Evolutionary conservation across 148 eudicot genomes (phyloP), one percentile per base, ranked within the genome.

Genomic region (Rheum nobile): DNA sequence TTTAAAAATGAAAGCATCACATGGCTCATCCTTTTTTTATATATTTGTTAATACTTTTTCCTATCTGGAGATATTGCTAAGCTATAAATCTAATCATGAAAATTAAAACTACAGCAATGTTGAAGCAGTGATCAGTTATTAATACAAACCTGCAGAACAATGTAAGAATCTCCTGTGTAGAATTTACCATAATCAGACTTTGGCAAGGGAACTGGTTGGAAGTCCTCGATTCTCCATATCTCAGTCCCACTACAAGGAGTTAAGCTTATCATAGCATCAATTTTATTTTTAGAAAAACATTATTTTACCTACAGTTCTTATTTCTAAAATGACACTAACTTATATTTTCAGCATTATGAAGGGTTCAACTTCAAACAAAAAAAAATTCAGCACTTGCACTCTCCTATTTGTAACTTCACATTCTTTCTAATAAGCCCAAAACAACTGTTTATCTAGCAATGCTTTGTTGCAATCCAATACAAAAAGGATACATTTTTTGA

Each of bases 191-290:
- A 77, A 67, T 87, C 94, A 72, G 99, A 86, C 83, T 89, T 96
- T 48, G 96, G 92, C 84, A 96, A 85, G 55, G 95, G 91, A 76
- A 86, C 99, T 24, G 97, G 97, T 79, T 79, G 85, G 73, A 96
- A 96, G 84, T 96, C 79, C 78, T 96, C 99, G 50, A 96, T 92
- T 83, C 99, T 84, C 99, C 99, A 96, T 75, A 96, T 89, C 75
- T 96, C 99, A 75, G 87, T 88, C 77, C 99, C 99, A 80, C 99
- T 92, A 76, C 9, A 61, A 75, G 38, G 67, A 72, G 90, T 96
- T 89, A 92, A 92, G 94, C 55, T 72, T 43, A 82, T 77, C 47
- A 76, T 34, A 71, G 44, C 8, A 29, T 17, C 42, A 69, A 6
- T 5, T 3, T 13, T 12, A 31, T 14, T 12, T 17, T 31, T 31